phyloP scores from a whole-genome alignment of 2,329 filamentous ascomycete species.

The Fusarium sp. region DNA sequence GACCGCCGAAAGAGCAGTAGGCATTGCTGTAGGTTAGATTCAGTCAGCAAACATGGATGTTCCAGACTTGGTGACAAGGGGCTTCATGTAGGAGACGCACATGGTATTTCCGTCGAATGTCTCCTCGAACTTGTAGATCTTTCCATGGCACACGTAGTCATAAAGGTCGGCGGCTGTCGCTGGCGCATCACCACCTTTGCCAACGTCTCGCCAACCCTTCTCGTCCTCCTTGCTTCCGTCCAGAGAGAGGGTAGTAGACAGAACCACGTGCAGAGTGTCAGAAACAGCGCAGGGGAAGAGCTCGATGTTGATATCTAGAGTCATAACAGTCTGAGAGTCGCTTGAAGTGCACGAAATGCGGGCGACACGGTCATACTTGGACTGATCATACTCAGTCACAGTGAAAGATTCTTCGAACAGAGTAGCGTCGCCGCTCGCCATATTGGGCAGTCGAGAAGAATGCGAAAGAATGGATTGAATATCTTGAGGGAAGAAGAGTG shows the following conservation, averaged over 20 bases:
- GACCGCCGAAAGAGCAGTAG: slow-evolving; percentile 91
- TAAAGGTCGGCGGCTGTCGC: slow-evolving; percentile 77
- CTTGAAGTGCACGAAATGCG: slow-evolving; percentile 80
- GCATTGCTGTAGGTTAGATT: slow-evolving; percentile 71
- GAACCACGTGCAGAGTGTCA: slow-evolving; percentile 80
- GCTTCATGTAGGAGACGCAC: slow-evolving; percentile 54
- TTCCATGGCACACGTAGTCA: slow-evolving; percentile 88
- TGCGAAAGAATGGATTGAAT: not conserved
- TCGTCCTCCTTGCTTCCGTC: slow-evolving; percentile 83
- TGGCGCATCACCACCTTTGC: slow-evolving; percentile 61
- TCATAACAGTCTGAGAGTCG: slow-evolving; percentile 78
- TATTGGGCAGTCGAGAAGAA: slow-evolving; percentile 9
- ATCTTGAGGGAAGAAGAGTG: not conserved
- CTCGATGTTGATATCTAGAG: slow-evolving; percentile 93
- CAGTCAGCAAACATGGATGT: slow-evolving; percentile 16
- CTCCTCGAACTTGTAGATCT: slow-evolving; percentile 89
- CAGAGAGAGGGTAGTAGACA: slow-evolving; percentile 85
- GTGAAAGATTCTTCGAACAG: slow-evolving; percentile 94
- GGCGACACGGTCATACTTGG: slow-evolving; percentile 95
- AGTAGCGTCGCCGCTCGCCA: slow-evolving; percentile 75
- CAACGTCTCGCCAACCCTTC: slow-evolving; percentile 82
- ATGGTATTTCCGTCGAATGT: slow-evolving; percentile 81
- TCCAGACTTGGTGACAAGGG: not conserved
- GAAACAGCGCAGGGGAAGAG: slow-evolving; percentile 80
- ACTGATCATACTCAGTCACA: slow-evolving; percentile 78